Conservation (phyloP, 2,329 filamentous ascomycete genomes). For the Albophoma yamanashiensis region DNA sequence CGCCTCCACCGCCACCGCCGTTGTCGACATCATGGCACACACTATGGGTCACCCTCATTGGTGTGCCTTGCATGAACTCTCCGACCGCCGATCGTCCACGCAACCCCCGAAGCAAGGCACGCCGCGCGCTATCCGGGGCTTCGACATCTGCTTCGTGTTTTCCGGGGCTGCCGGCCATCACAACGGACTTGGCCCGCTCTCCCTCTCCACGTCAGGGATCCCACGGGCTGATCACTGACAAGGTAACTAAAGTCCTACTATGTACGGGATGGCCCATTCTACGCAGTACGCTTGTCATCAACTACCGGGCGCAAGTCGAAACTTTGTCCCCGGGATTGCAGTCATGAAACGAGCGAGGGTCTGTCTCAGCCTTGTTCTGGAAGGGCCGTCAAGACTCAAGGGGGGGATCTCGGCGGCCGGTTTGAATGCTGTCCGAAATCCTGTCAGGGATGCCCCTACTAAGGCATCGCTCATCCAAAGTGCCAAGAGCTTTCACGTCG, state of each 20-base stretch:
- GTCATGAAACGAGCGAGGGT: slow-evolving; percentile 6
- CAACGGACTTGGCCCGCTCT: neutral
- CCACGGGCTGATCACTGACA: neutral
- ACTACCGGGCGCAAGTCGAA: slow-evolving; percentile 2
- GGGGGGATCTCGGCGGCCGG: neutral
- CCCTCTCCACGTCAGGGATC: neutral
- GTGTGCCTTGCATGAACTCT: slow-evolving; percentile 11
- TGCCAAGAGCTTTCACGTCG: neutral
- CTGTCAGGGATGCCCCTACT: neutral
- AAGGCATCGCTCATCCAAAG: slow-evolving; percentile 1
- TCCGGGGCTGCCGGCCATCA: neutral
- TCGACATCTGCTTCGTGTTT: neutral
- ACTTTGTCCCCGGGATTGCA: slow-evolving; percentile 1
- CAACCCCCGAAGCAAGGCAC: neutral
- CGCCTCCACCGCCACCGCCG: neutral
- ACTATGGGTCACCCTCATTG: slow-evolving; percentile 5
- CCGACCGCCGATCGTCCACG: neutral
- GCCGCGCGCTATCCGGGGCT: neutral
- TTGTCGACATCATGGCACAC: neutral
- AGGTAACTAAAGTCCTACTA: neutral
- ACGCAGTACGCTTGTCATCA: neutral
- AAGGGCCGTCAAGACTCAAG: neutral
- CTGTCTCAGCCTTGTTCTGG: slow-evolving; percentile 1
- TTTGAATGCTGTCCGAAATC: slow-evolving; percentile 4
- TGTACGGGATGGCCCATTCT: neutral